phyloP scores from a whole-genome alignment of 2,329 filamentous ascomycete genomes.

The Chaetomium olivaceum region DNA sequence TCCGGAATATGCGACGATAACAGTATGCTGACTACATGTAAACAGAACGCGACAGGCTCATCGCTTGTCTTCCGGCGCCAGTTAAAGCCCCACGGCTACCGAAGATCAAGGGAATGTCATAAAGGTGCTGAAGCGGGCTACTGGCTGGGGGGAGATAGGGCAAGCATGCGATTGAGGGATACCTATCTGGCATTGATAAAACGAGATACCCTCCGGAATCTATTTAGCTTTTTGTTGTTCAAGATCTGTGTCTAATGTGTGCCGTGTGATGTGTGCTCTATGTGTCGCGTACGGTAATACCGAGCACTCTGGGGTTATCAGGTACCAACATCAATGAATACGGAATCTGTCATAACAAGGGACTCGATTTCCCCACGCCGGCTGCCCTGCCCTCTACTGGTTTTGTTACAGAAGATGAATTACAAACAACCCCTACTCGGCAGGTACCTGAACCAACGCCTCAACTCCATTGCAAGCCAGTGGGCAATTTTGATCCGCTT shows the following conservation, averaged over 20 bases:
- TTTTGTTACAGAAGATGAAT: neutral
- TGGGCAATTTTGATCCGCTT: conserved; percentile 8
- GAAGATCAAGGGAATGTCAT: conserved; percentile 30
- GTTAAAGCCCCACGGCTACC: conserved; percentile 49
- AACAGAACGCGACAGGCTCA: conserved; percentile 57
- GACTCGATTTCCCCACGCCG: neutral
- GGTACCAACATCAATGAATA: neutral
- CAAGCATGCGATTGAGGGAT: neutral
- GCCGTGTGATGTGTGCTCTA: neutral
- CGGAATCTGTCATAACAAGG: neutral
- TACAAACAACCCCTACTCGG: conserved; percentile 3
- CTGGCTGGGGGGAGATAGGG: neutral
- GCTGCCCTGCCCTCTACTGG: neutral
- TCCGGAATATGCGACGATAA: neutral
- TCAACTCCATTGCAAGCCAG: conserved; percentile 20
- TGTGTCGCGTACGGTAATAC: neutral
- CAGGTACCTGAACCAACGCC: conserved; percentile 19
- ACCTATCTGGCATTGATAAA: conserved; percentile 12
- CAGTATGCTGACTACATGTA: conserved; percentile 16
- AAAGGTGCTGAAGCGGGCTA: neutral
- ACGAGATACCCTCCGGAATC: conserved; percentile 30
- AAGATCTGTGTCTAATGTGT: neutral
- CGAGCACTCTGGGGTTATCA: neutral
- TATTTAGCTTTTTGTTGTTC: conserved; percentile 13
- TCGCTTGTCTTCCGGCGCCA: conserved; percentile 55